Base-by-base conservation (phyloP, 1,284 basidiomycete genomes). In the Lignosus rhinocerotis region DNA sequence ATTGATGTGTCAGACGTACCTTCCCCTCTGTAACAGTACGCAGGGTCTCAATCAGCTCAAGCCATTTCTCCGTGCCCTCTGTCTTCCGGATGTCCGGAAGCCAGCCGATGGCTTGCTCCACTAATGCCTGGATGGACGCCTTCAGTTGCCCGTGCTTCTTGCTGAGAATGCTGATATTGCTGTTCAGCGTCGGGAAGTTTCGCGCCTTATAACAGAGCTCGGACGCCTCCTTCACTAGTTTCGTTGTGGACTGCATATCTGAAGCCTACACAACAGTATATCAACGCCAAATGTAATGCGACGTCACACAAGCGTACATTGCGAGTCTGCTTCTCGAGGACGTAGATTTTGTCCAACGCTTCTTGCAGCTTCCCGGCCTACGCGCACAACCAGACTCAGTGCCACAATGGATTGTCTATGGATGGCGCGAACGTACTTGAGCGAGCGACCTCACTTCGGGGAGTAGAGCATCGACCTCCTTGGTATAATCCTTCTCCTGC, bases 141-240 rank as follows among this genome's bases (percentile, higher is more conserved):
- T 98, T 97, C 61, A 99, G 79, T 72, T 99, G 97, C 0, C 97
- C 97, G 75, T 99, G 97, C 73, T 98, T 99, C 83, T 97, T 98
- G 75, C 88, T 90, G 64, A 98, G 78, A 16, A 87, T 62, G 25
- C 80, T 84, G 57, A 97, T 82, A 62, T 86, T 89, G 7, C 82
- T 77, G 71, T 94, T 95, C 57, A 97, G 79, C 32, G 85, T 78
- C 30, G 80, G 74, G 67, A 87, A 87, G 67, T 95, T 82, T 56
- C 81, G 83, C 21, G 85, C 84, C 61, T 89, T 78, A 72, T 94
- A 94, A 62, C 83, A 83, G 61, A 94, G 80, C 63, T 88, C 82
- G 30, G 85, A 77, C 57, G 92, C 82, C 34, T 88, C 80, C 70
- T 88, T 88, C 57, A 92, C 88, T 17, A 99, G 85, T 51, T 91